phyloP scores from a whole-genome alignment of 78 protist species.

The Anaeramoeba flamelloides region DNA sequence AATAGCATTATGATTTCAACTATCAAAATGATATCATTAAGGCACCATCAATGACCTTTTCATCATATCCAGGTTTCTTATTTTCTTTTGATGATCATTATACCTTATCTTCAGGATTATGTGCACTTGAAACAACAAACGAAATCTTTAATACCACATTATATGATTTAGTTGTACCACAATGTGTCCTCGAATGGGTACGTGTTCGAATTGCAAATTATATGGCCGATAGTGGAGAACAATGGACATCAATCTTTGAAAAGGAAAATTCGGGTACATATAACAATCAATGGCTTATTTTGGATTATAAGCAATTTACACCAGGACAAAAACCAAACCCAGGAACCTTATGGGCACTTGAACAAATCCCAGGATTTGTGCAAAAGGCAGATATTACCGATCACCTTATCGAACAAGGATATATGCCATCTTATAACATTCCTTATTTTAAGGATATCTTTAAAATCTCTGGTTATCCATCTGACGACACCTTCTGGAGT shows the following conservation, averaged over 20 bases:
- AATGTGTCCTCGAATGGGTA: neutral
- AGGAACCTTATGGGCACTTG: neutral
- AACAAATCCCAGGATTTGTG: neutral
- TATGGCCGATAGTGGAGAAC: neutral
- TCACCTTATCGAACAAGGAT: neutral
- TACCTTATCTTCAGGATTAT: neutral
- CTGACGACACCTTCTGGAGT: neutral
- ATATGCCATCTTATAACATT: neutral
- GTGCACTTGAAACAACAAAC: constrained; percentile 37
- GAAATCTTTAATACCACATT: constrained; percentile 23
- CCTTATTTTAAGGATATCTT: neutral
- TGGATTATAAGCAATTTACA: too few relatives aligned
- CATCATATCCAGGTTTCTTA: constrained; percentile 23
- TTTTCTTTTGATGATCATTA: constrained; percentile 16
- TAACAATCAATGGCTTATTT: neutral
- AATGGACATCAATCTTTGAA: neutral
- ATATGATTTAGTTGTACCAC: constrained; percentile 12
- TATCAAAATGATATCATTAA: too few relatives aligned
- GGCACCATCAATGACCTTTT: too few relatives aligned
- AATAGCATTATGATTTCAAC: too few relatives aligned
- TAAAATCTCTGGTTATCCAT: neutral
- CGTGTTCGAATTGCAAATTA: neutral
- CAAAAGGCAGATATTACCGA: neutral
- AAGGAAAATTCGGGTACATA: neutral
- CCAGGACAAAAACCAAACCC: too few relatives aligned